A percentile compares a stretch with the other conserved stretches of the same genome.
These are phyloP conservation scores for Ceratopteris richardii DNA, from an alignment of 75 land plant genomes.

Conservation along the genomic window DNA sequence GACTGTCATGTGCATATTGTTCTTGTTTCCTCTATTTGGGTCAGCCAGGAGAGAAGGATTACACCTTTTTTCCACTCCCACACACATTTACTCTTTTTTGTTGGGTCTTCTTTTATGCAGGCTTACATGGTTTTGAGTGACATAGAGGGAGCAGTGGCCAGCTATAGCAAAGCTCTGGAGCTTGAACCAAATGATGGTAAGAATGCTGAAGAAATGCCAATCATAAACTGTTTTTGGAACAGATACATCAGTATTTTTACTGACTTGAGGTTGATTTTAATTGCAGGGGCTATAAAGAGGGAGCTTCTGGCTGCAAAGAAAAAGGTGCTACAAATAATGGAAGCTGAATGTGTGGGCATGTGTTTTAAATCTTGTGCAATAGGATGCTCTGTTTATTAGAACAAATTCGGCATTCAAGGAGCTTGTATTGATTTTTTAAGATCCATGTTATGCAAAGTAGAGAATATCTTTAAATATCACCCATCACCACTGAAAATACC, in stretches of 20 bases:
- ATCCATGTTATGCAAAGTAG: background rate
- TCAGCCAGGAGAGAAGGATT: too few relatives aligned
- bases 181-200: constrained; percentile 94
- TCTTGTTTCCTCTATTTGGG: too few relatives aligned
- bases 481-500: too few relatives aligned
- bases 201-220: background rate
- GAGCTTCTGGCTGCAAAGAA: constrained; percentile 78
- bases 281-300: constrained; percentile 76
- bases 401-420: background rate
- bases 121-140: constrained; percentile 86
- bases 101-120: constrained; percentile 27
- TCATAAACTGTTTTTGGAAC: background rate
- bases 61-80: too few relatives aligned
- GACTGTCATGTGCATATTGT: too few relatives aligned
- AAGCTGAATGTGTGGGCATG: background rate
- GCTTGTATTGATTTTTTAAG: background rate
- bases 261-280: background rate
- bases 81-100: too few relatives aligned
- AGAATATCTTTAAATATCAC: background rate
- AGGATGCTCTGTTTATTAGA: background rate
- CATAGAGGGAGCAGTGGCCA: constrained; percentile 73
- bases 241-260: background rate
- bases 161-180: constrained; percentile 73
- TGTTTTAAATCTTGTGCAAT: background rate
- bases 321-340: constrained; percentile 41